Evolutionary conservation across 176 grass and related monocot species (phyloP).

Genomic region (Calamus simplicifolius): DNA sequence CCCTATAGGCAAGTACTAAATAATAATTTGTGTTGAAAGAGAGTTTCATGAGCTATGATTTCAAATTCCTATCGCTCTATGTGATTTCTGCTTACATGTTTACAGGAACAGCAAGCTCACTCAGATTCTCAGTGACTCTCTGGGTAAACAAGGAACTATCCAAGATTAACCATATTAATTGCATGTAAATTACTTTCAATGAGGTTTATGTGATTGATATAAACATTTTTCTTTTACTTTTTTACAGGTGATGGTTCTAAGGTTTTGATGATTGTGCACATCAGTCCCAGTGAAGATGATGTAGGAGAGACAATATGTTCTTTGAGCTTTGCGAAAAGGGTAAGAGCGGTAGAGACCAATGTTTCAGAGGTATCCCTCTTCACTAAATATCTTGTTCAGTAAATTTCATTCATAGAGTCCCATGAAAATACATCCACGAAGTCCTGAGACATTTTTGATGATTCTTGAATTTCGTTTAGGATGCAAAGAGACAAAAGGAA

Average conservation of each 20-base stretch:
- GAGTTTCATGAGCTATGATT: too few relatives aligned
- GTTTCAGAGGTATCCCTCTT: slow-evolving; percentile 52
- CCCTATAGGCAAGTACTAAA: slow-evolving; percentile 61
- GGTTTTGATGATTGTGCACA: slow-evolving; percentile 90
- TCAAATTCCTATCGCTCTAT: too few relatives aligned
- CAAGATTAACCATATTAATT: too few relatives aligned
- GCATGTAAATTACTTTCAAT: too few relatives aligned
- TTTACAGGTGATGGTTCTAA: slow-evolving; percentile 55
- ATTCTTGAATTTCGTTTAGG: slow-evolving; percentile 23
- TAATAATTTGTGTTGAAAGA: too few relatives aligned
- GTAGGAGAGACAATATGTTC: slow-evolving; percentile 70
- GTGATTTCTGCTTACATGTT: too few relatives aligned
- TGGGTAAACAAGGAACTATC: slow-evolving; percentile 30
- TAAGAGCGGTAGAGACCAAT: slow-evolving; percentile 51
- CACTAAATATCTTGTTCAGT: neutral
- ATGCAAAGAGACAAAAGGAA: slow-evolving; percentile 54
- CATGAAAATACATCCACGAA: neutral
- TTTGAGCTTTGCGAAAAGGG: slow-evolving; percentile 69
- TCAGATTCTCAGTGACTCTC: slow-evolving; percentile 85
- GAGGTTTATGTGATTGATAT: slow-evolving; percentile 9
- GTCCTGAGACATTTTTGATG: neutral
- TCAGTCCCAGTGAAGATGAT: slow-evolving; percentile 63
- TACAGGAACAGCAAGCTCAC: slow-evolving; percentile 97
- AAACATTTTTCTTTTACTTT: neutral
- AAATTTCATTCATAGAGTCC: neutral